Evolutionary conservation across 805 yeast species (phyloP).

Genomic region (Yamadazyma insecticola): DNA sequence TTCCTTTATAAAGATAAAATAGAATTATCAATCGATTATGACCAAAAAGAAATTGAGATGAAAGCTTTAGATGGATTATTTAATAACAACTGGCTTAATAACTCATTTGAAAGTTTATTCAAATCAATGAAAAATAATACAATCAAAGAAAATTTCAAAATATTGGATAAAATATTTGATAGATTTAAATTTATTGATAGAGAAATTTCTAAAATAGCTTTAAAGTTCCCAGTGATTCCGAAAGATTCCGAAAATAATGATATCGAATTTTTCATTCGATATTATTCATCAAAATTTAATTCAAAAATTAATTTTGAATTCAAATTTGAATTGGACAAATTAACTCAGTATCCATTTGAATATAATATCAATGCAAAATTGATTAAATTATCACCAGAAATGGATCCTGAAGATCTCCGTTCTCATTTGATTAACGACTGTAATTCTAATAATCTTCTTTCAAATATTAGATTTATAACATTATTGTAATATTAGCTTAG

Average conservation of each 20-base stretch:
- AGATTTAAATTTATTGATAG: slow-evolving; percentile 18
- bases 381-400: neutral
- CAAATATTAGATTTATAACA: no score
- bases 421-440: no score
- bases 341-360: neutral
- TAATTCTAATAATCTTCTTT: no score
- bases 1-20: slow-evolving; percentile 7
- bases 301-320: slow-evolving; percentile 1
- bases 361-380: no score
- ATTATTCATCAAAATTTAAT: slow-evolving; percentile 1
- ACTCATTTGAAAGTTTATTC: slow-evolving; percentile 3
- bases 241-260: neutral
- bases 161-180: slow-evolving; percentile 16
- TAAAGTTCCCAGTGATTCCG: slow-evolving; percentile 21
- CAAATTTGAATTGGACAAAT: neutral
- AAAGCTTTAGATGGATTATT: slow-evolving; percentile 3
- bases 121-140: neutral
- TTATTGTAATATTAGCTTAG: no score
- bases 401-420: no score
- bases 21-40: slow-evolving; percentile 2
- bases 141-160: slow-evolving; percentile 15
- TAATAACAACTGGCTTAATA: slow-evolving; percentile 10
- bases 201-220: slow-evolving; percentile 25
- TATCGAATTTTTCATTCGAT: slow-evolving; percentile 2
- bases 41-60: neutral